A percentile compares a stretch with the other conserved stretches of the same genome.
Evolutionary conservation across 164 flowering plant genomes (phyloP).

Genomic region (Magnolia kwangsiensis): DNA sequence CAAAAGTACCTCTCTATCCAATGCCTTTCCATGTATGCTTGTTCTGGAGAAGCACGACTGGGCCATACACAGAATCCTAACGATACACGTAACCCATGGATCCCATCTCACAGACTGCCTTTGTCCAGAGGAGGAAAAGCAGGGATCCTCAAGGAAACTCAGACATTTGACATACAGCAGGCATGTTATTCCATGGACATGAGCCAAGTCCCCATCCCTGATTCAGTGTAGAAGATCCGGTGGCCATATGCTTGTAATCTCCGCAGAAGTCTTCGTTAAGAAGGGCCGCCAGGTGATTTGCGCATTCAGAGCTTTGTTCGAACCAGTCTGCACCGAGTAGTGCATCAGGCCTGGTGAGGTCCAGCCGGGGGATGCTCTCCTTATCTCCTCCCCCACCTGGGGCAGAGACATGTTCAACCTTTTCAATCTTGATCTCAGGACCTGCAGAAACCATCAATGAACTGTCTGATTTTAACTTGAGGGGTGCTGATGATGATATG

Average conservation of each 20-base stretch:
- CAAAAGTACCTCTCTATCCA: background rate
- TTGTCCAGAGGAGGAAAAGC: background rate
- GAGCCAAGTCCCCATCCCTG: conserved; percentile 38
- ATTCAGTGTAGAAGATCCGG: conserved; percentile 23
- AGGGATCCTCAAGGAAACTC: conserved; percentile 28
- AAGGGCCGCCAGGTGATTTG: conserved; percentile 27
- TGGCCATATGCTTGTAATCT: conserved; percentile 32
- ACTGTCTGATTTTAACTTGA: background rate
- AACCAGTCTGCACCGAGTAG: conserved; percentile 54
- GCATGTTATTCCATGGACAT: conserved; percentile 55
- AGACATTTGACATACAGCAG: conserved; percentile 50
- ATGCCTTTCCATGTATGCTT: background rate
- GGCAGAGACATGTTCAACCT: conserved; percentile 27
- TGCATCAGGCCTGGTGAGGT: conserved; percentile 36
- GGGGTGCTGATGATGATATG: background rate
- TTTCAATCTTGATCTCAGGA: conserved; percentile 39
- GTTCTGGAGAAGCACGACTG: background rate
- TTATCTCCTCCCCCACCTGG: conserved; percentile 19
- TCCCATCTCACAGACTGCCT: background rate
- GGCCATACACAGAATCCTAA: background rate
- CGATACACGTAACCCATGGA: background rate
- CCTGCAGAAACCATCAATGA: conserved; percentile 30
- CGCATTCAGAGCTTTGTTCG: conserved; percentile 27
- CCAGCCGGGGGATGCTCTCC: conserved; percentile 20
- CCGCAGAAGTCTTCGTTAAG: conserved; percentile 48